Percentiles rank a stretch among this genome's conserved stretches.
Conservation (phyloP, 140 eudicot species). For the Ambrosia hybrid region DNA sequence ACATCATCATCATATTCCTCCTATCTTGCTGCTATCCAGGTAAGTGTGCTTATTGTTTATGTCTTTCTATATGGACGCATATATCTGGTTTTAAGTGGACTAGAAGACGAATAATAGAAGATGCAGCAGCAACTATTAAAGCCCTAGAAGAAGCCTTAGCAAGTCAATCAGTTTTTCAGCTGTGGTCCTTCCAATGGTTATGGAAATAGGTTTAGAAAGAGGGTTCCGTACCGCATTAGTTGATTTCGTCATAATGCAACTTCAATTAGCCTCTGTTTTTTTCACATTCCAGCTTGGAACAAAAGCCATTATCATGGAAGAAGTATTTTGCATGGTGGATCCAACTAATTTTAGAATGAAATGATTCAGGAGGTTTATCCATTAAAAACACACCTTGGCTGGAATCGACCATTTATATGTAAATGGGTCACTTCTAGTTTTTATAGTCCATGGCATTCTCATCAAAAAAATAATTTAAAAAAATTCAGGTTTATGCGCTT, state of each 20-base stretch:
- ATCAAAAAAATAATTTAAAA: too few relatives aligned
- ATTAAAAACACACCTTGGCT: too few relatives aligned
- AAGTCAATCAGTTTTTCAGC: conserved; percentile 78
- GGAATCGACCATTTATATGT: too few relatives aligned
- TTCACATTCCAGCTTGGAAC: conserved; percentile 98
- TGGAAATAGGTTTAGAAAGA: conserved; percentile 94
- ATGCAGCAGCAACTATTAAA: conserved; percentile 56
- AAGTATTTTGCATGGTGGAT: conserved; percentile 90
- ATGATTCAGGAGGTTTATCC: too few relatives aligned
- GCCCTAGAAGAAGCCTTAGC: conserved; percentile 92
- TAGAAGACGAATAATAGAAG: conserved; percentile 69
- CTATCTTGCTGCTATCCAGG: too few relatives aligned
- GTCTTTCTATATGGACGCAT: conserved; percentile 68
- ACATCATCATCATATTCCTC: too few relatives aligned
- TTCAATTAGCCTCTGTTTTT: conserved; percentile 88
- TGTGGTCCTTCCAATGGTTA: conserved; percentile 94
- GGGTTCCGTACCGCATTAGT: conserved; percentile 93
- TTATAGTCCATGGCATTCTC: too few relatives aligned
- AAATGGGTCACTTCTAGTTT: too few relatives aligned
- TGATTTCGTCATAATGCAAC: conserved; percentile 89
- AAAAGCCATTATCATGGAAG: conserved; percentile 89
- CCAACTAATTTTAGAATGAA: conserved; percentile 45
- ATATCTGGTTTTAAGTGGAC: conserved; percentile 91
- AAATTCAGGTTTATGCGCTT: too few relatives aligned
- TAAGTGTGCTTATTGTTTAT: too few relatives aligned